Evolutionary conservation across 2,329 filamentous ascomycete species (phyloP), one percentile per base, ranked within the genome.

Genomic region (Chrysoporthe puriensis): DNA sequence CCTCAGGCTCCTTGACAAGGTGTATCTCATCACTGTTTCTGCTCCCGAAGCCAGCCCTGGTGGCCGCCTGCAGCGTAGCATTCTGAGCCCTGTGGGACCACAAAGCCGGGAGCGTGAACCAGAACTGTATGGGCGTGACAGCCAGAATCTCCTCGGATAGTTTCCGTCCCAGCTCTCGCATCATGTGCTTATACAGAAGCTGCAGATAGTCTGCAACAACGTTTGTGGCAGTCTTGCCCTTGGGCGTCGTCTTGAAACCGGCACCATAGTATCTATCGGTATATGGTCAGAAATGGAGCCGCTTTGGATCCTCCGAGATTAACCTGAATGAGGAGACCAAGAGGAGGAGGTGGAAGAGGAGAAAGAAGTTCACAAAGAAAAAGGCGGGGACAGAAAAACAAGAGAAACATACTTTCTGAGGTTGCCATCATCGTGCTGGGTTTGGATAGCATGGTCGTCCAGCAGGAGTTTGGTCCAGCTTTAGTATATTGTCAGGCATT

Each of bases 111-210:
- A 48, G 34, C 26, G 60, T 62, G 44, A 62, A 62, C 60, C 60
- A 62, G n/a, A 62, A 62, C 26, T 62, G 60, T 4, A 62, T 62
- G 21, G 60, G 60, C 9, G 60, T 62, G 60, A 62, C 43, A n/a
- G 43, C 34, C 7, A 62, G 16, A 26, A 62, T 62, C 43, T 46
- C 43, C 32, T 50, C 60, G 34, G 60, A 62, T 2, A 62, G 43
- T n/a, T 62, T 62, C 18, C 60, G 44, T n/a, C 43, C 46, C n/a
- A 62, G 43, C 60, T 62, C 60, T 48, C 21, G 9, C 60, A 62
- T 62, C 43, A 62, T 62, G 44, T 62, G 60, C 34, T 13, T 9
- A 32, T 62, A 62, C 11, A 62, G 46, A 5, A 62, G 44, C 43
- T 62, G 21, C 14, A 62, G 43, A 18, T 62, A 62, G 26, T 62